Evolutionary conservation across 495 filamentous ascomycete genomes (phyloP).

Genomic region (Symbiotaphrina buchneri): DNA sequence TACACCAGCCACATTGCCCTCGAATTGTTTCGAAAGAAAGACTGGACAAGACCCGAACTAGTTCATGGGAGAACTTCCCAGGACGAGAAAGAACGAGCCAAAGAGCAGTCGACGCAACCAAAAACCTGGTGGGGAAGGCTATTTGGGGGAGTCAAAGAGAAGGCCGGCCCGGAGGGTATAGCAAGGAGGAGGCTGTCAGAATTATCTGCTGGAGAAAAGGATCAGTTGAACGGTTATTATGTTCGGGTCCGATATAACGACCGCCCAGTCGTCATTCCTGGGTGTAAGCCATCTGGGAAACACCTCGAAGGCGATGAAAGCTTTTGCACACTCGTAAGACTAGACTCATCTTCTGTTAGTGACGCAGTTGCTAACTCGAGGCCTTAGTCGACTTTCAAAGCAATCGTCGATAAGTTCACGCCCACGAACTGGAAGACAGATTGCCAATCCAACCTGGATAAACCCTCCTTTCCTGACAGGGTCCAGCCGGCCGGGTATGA

Average conservation of each 20-base stretch:
- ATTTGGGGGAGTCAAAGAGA: constrained; percentile 5
- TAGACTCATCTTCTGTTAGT: constrained; percentile 1
- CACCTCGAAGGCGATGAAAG: constrained; percentile 75
- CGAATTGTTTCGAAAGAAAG: constrained; percentile 44
- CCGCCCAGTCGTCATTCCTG: constrained; percentile 52
- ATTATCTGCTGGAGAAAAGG: constrained; percentile 23
- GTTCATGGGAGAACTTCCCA: constrained; percentile 1
- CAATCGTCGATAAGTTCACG: constrained; percentile 74
- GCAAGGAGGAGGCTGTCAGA: constrained; percentile 25
- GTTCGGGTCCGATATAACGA: constrained; percentile 95
- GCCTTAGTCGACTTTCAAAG: constrained; percentile 62
- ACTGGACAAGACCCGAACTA: too few relatives aligned
- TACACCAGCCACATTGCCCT: constrained; percentile 83
- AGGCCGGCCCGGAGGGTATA: constrained; percentile 15
- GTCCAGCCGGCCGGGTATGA: constrained; percentile 32
- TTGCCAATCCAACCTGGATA: constrained; percentile 43
- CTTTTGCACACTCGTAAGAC: constrained; percentile 68
- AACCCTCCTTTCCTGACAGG: constrained; percentile 24
- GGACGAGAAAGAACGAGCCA: neutral
- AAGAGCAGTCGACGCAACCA: neutral
- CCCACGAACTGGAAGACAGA: constrained; percentile 58
- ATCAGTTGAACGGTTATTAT: constrained; percentile 46
- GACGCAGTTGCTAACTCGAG: constrained; percentile 5
- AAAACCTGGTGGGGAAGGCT: neutral
- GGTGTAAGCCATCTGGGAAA: constrained; percentile 53